Evolutionary conservation across 106 monocot species (phyloP), one percentile per base, ranked within the genome.

Genomic region (Cymbidium sinense): DNA sequence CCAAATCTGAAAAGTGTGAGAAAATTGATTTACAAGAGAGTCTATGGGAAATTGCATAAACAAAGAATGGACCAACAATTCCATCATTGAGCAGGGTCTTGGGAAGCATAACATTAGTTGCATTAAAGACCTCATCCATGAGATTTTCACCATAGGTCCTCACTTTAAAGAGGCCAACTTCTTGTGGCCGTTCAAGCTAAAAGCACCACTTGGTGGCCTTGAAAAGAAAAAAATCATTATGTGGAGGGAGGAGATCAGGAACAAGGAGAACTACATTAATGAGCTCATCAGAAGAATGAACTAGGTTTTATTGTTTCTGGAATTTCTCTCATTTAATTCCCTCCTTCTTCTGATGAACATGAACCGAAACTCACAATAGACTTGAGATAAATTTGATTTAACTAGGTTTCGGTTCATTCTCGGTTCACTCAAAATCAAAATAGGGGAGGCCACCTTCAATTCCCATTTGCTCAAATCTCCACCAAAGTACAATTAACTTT

Each of bases 151-250:
- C 12, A 84, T 87, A 33, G 87, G 87, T 6, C 84, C 84, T 21
- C 87, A 87, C 71, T 87, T 87, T 76, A 84, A 84, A 76, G 87
- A 84, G 67, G 87, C 87, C 67, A 86, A 86, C 79, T 86, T 86
- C 77, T 25, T 86, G 64, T 86, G 86, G 86, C 86, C 86, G 18
- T 86, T 86, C 77, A 86, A 86, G 80, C 82, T 86, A 86, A 77
- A 83, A 82, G n/a, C n/a, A 5, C 86, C 86, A 4, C 54, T 86
- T 30, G 82, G 86, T 3, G 86, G 86, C 64, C 71, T 86, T 37
- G 80, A 86, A 52, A 87, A 87, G 82, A 87, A 87, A 77, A 84
- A 44, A 87, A 87, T 50, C 87, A 87, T 76, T 87, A 87, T 61
- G 87, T 87, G 9, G 87, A 87, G 74, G 87, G 87, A 17, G 87